phyloP scores from a whole-genome alignment of 371 early-diverging fungal species.

The Enterospora canceri region DNA sequence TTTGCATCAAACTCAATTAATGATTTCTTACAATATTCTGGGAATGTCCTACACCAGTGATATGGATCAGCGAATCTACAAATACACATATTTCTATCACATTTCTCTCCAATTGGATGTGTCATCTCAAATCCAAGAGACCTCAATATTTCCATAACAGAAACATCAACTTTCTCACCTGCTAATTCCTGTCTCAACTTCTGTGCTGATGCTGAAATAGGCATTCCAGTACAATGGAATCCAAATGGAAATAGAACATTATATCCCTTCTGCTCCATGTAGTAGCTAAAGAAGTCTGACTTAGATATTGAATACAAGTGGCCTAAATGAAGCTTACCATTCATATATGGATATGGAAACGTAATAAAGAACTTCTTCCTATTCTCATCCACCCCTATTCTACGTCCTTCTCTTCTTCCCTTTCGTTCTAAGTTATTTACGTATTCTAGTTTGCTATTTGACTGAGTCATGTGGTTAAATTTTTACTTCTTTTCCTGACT shows the following conservation, averaged over 20 bases:
- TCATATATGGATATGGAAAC: constrained; percentile 98
- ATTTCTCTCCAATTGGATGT: constrained; percentile 56
- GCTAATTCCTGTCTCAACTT: constrained; percentile 82
- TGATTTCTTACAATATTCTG: constrained; percentile 71
- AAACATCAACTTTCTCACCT: constrained; percentile 59
- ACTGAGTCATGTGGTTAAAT: too few relatives aligned
- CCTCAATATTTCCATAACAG: constrained; percentile 86
- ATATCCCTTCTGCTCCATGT: constrained; percentile 80
- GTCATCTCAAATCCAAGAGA: constrained; percentile 81
- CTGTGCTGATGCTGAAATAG: constrained; percentile 93
- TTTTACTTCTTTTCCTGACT: too few relatives aligned
- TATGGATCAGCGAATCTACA: constrained; percentile 70
- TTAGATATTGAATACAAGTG: constrained; percentile 93
- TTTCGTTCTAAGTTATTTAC: background rate
- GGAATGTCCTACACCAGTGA: constrained; percentile 90
- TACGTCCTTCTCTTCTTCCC: background rate
- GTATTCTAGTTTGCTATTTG: background rate
- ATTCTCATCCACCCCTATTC: background rate
- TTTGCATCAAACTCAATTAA: constrained; percentile 71
- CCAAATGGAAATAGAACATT: constrained; percentile 87
- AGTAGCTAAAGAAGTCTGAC: constrained; percentile 82
- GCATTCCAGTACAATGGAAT: constrained; percentile 99
- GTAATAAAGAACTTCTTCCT: constrained; percentile 74
- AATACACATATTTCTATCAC: background rate
- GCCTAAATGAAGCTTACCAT: constrained; percentile 90